Base-by-base conservation (phyloP, 441 rosid genomes). In the Adansonia rubrostipa region DNA sequence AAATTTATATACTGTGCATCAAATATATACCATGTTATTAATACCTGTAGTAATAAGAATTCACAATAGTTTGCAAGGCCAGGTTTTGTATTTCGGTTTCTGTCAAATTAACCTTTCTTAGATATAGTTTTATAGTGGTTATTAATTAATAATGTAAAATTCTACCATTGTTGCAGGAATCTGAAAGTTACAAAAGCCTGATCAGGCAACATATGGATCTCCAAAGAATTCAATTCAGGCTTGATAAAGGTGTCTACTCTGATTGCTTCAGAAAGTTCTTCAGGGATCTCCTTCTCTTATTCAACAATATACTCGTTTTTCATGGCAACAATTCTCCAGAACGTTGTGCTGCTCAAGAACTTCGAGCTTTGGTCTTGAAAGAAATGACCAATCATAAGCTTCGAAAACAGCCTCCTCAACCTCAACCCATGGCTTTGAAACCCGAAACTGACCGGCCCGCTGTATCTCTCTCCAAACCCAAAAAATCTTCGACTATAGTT, bases 141-240 rank as follows among this genome's bases (percentile, higher is more conserved):
- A n/a, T 6, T 56, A 53, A 53, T 53, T 15, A 53, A 14, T n/a
- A 6, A 11, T 42, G 15, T n/a, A 7, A 15, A 40, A 58, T 69
- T 8, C 1, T 8, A 9, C n/a, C 22, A 66, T 13, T 63, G 7
- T 66, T 80, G 79, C 84, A 88, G 91, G 91, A 88, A 78, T 74
- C 85, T 2, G 83, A 77, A 33, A 80, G 82, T 77, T 88, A 87
- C 80, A 88, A 72, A 71, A 84, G 69, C 24, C 73, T 85, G 80
- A 75, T 88, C 24, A 75, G 85, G 78, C 89, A 88, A 81, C 89
- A 81, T 77, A 84, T 87, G 3, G 89, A 88, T 71, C 82, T 88
- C 40, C 77, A 77, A 68, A 82, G 74, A 7, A 78, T 88, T 42
- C 83, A 82, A 81, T 78, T 74, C 17, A 82, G 89, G 82, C 87